Conservation (phyloP, 1,284 basidiomycete genomes). For the Heterobasidion annosum region DNA sequence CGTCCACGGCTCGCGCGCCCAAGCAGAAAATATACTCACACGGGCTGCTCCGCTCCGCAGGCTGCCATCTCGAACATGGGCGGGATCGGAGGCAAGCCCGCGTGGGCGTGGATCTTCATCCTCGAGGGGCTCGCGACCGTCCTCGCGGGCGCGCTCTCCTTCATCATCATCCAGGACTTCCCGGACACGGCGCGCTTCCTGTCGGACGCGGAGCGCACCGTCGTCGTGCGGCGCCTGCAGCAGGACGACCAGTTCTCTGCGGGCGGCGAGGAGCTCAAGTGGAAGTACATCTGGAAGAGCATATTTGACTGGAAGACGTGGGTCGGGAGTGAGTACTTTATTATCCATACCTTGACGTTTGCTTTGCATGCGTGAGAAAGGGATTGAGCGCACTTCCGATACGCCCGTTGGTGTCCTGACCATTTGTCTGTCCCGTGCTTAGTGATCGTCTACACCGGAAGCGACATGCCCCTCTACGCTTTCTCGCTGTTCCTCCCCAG, state of each 20-base stretch:
- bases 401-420: background rate
- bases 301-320: constrained; percentile 48
- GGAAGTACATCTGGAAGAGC: constrained; percentile 37
- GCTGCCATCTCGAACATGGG: constrained; percentile 64
- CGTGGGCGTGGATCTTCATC: constrained; percentile 67
- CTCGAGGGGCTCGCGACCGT: constrained; percentile 69
- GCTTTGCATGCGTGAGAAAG: background rate
- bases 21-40: background rate
- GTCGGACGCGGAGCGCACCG: constrained; percentile 35
- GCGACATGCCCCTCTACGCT: constrained; percentile 42
- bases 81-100: constrained; percentile 51
- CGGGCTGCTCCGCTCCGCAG: constrained; percentile 35
- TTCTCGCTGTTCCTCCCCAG: constrained; percentile 49
- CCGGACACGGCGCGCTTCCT: constrained; percentile 51
- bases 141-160: constrained; percentile 36
- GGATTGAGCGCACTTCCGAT: background rate
- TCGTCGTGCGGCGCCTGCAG: constrained; percentile 37
- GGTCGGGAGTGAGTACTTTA: constrained; percentile 27
- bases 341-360: background rate
- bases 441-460: constrained; percentile 40
- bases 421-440: background rate
- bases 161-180: constrained; percentile 51
- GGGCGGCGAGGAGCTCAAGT: constrained; percentile 40
- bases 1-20: background rate
- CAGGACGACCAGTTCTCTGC: constrained; percentile 37